These are phyloP conservation scores for Gracilaria caudata DNA, from an alignment of 23 red algal species.

Conservation along the genomic window DNA sequence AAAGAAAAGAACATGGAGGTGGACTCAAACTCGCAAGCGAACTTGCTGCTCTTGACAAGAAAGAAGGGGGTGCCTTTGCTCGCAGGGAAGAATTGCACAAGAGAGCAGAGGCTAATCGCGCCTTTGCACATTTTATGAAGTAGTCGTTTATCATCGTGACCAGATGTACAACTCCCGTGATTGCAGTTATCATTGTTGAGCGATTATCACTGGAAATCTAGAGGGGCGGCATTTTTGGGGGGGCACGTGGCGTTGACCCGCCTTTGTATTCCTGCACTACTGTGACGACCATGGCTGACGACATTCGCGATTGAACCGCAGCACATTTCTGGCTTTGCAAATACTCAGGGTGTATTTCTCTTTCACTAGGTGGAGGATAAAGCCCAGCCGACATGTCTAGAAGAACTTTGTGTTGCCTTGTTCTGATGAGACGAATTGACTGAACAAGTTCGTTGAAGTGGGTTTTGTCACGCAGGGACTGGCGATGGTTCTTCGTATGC, in stretches of 20 bases:
- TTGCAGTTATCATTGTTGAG: neutral
- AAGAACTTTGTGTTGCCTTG: neutral
- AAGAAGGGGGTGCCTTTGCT: conserved; percentile 52
- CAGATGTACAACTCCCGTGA: neutral
- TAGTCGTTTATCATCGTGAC: neutral
- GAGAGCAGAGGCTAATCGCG: conserved; percentile 82
- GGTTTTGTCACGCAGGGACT: neutral
- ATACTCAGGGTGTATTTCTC: neutral
- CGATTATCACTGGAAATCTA: neutral
- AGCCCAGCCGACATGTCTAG: neutral
- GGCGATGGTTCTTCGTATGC: neutral
- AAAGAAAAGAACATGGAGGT: conserved; percentile 74
- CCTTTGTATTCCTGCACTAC: neutral
- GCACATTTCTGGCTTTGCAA: neutral
- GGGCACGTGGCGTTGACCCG: neutral
- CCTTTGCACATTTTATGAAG: conserved; percentile 69
- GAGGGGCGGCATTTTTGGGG: neutral
- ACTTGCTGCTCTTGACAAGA: conserved; percentile 67
- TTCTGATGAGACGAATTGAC: neutral
- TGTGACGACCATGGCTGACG: neutral
- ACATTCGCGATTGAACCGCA: neutral
- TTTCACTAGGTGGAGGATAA: neutral
- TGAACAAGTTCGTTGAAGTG: neutral
- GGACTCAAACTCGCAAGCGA: conserved; percentile 76
- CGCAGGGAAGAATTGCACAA: conserved; percentile 83